These are phyloP conservation scores for Plasmodium billcollinsi DNA, from an alignment of 169 alveolate species.

Conservation along the genomic window DNA sequence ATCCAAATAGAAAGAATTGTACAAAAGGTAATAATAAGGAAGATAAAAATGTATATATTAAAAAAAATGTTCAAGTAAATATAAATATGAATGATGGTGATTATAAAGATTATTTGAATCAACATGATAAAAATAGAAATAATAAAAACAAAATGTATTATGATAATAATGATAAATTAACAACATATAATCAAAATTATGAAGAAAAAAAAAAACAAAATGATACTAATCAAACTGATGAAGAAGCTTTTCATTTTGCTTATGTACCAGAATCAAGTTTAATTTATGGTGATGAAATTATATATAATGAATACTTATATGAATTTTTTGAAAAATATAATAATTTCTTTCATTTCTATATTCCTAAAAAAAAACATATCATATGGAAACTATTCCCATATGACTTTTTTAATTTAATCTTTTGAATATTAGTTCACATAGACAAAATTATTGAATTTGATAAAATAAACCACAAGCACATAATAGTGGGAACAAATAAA, in stretches of 20 bases:
- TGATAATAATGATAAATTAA: too few species aligned
- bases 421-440: constrained; percentile 7
- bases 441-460: too few species aligned
- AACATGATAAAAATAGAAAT: too few species aligned
- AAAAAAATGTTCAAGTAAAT: too few species aligned
- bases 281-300: constrained; percentile 59
- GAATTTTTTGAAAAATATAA: constrained; percentile 74
- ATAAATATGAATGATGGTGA: too few species aligned
- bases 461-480: too few species aligned
- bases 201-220: neutral
- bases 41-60: neutral
- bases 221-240: constrained; percentile 2
- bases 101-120: too few species aligned
- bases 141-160: too few species aligned
- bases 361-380: constrained; percentile 76
- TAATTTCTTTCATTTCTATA: constrained; percentile 70
- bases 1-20: neutral
- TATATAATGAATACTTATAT: constrained; percentile 61
- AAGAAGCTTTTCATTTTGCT: constrained; percentile 56
- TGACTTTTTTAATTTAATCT: constrained; percentile 72
- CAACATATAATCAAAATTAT: neutral
- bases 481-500: neutral
- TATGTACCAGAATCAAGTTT: constrained; percentile 77
- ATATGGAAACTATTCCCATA: constrained; percentile 77
- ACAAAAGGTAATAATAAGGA: neutral